Conservation (phyloP, 192 early-diverging fungal genomes). For the Cetraspora pellucida region DNA sequence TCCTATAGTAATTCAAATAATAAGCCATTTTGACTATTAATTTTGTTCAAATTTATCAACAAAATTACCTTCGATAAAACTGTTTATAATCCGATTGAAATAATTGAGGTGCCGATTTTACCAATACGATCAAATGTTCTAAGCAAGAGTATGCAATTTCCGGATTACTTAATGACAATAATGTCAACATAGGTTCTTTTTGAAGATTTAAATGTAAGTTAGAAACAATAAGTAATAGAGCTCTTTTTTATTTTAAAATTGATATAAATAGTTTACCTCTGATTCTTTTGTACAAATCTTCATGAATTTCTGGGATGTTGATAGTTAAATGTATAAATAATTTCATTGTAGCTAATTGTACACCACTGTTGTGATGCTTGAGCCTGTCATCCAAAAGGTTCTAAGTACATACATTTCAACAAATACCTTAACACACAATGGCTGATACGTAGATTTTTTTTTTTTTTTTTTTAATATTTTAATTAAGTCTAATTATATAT, state of each 20-base stretch:
- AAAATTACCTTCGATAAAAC: slow-evolving; percentile 25
- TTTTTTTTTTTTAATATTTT: no score
- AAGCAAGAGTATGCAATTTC: slow-evolving; percentile 23
- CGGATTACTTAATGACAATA: slow-evolving; percentile 6
- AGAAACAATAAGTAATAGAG: not conserved
- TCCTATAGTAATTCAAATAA: not conserved
- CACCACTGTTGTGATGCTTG: slow-evolving; percentile 37
- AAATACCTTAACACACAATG: not conserved
- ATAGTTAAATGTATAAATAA: slow-evolving; percentile 43
- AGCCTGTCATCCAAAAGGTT: slow-evolving; percentile 44
- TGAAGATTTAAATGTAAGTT: not conserved
- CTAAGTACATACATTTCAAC: slow-evolving; percentile 20
- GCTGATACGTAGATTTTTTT: no score
- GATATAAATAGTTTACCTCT: slow-evolving; percentile 34
- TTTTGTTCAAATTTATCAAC: not conserved
- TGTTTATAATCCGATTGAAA: slow-evolving; percentile 6
- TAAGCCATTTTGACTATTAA: not conserved
- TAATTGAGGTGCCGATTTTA: not conserved
- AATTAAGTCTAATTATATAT: not conserved
- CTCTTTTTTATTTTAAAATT: not conserved
- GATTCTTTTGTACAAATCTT: slow-evolving; percentile 44
- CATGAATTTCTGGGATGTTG: slow-evolving; percentile 43
- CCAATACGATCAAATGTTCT: slow-evolving; percentile 3
- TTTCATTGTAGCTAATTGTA: slow-evolving; percentile 44
- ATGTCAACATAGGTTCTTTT: not conserved